phyloP scores from a whole-genome alignment of 2,329 filamentous ascomycete species.

The Venturia aucupariae region DNA sequence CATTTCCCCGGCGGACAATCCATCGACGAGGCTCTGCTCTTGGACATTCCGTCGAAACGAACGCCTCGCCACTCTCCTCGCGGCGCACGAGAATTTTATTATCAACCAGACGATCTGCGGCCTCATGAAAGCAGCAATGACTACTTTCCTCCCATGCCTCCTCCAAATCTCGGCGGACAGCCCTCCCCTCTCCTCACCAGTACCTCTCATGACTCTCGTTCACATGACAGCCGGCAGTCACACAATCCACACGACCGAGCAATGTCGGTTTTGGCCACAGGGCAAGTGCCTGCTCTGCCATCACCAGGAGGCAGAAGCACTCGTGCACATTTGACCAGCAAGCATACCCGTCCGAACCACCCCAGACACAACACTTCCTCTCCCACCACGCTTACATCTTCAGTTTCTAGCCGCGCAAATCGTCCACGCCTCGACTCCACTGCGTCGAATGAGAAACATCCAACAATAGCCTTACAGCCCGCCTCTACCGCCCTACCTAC shows the following conservation, averaged over 20 bases:
- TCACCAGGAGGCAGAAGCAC: conserved; percentile 66
- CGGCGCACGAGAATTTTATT: conserved; percentile 35
- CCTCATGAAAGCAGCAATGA: conserved; percentile 64
- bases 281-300: conserved; percentile 69
- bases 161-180: conserved; percentile 31
- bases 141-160: conserved; percentile 67
- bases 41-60: conserved; percentile 69
- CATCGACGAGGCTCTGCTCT: conserved; percentile 81
- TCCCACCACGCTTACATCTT: conserved; percentile 53
- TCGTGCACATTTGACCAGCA: conserved; percentile 40
- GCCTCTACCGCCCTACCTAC: conserved; percentile 46
- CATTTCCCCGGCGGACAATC: conserved; percentile 82
- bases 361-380: conserved; percentile 70
- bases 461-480: conserved; percentile 39
- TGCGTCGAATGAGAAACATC: conserved; percentile 35
- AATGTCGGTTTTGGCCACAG: conserved; percentile 72
- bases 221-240: conserved; percentile 25
- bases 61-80: conserved; percentile 76
- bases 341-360: conserved; percentile 46
- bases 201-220: conserved; percentile 19
- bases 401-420: conserved; percentile 31
- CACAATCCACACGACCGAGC: conserved; percentile 44
- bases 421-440: conserved; percentile 32
- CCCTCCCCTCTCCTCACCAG: conserved; percentile 22
- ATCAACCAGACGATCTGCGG: conserved; percentile 49